Evolutionary conservation across 768 basidiomycete genomes (phyloP).

Genomic region (Boletus tylopilopsis): DNA sequence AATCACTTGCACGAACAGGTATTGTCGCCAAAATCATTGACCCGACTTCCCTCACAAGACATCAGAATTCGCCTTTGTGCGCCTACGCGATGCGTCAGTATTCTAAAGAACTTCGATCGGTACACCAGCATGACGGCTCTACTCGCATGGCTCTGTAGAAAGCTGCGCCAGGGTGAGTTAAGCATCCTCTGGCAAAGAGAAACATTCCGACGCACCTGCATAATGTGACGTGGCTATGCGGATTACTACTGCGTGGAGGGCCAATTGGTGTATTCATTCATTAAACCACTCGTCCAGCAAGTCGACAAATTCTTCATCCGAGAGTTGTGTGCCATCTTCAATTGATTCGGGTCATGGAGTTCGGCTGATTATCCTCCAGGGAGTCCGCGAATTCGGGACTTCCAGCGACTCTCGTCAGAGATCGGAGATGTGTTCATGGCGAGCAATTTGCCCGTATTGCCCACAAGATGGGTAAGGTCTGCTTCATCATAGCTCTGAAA

Average conservation of each 20-base stretch:
- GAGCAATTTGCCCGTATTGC: neutral
- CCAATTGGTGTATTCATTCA: neutral
- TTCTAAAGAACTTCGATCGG: too few species aligned
- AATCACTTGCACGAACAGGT: too few species aligned
- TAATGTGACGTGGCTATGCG: too few species aligned
- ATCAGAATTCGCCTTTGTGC: too few species aligned
- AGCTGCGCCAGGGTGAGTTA: neutral
- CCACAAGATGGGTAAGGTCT: neutral
- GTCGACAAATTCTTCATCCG: neutral
- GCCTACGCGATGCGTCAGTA: too few species aligned
- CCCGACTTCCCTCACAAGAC: too few species aligned
- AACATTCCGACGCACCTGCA: too few species aligned
- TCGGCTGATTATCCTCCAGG: neutral
- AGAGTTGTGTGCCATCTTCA: neutral
- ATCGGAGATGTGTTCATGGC: too few species aligned
- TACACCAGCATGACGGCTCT: neutral
- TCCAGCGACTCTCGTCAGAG: too few species aligned
- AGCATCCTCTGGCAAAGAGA: too few species aligned
- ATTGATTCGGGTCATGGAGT: neutral
- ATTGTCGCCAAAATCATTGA: too few species aligned
- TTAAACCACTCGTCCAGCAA: neutral
- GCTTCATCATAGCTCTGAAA: neutral
- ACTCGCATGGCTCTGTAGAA: too few species aligned
- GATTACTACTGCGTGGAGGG: neutral
- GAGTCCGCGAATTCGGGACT: neutral